phyloP scores from a whole-genome alignment of 345 rosid species.

The Lepidium didymum region DNA sequence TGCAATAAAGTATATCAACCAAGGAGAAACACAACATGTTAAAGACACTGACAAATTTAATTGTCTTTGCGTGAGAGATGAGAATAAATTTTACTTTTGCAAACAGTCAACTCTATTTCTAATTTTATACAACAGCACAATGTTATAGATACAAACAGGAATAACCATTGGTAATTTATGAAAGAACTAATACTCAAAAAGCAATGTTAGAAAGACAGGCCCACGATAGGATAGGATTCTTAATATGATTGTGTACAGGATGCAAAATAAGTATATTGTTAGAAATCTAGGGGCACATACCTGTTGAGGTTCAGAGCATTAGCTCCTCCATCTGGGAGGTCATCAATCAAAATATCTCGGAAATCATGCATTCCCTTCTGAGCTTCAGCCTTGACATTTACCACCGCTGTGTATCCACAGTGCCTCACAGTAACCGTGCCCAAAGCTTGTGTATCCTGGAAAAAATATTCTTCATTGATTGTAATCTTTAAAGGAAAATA shows the following conservation, averaged over 20 bases:
- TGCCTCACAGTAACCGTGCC: slow-evolving; percentile 71
- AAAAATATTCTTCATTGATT: neutral
- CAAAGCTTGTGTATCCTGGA: slow-evolving; percentile 76
- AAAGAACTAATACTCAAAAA: neutral
- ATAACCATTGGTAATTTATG: neutral
- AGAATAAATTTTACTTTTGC: neutral
- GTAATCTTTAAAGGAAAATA: neutral
- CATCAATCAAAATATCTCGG: slow-evolving; percentile 63
- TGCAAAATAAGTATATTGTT: neutral
- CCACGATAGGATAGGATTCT: neutral
- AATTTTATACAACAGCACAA: neutral
- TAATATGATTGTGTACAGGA: neutral
- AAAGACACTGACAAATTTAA: neutral
- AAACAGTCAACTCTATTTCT: neutral
- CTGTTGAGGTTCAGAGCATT: slow-evolving; percentile 83
- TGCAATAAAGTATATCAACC: slow-evolving; percentile 31
- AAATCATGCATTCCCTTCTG: slow-evolving; percentile 39
- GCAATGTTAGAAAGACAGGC: slow-evolving; percentile 4
- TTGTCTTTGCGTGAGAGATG: neutral
- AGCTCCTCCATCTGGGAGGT: slow-evolving; percentile 92
- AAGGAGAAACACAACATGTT: slow-evolving; percentile 6
- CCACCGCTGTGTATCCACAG: slow-evolving; percentile 75
- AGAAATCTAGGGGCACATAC: slow-evolving; percentile 24
- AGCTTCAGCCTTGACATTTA: slow-evolving; percentile 50
- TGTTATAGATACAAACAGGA: neutral